A percentile compares a stretch with the other conserved stretches of the same genome.
Evolutionary conservation across 129 eudicot species (phyloP).

Genomic region (Ambrosia trifida): DNA sequence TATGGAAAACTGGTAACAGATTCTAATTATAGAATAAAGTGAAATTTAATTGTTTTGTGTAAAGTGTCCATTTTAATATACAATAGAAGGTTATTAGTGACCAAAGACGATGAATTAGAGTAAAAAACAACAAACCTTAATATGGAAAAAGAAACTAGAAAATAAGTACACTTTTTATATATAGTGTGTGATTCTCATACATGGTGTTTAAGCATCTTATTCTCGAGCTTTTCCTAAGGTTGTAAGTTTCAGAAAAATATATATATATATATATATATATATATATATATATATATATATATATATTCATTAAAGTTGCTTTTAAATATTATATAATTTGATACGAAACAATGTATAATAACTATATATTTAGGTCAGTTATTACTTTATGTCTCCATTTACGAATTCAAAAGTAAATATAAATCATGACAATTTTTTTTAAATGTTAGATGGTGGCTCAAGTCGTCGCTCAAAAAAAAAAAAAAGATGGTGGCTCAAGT

Average conservation of each 20-base stretch:
- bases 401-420: background rate
- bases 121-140: constrained; percentile 13
- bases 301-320: constrained; percentile 12
- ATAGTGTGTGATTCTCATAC: background rate
- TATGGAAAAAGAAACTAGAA: background rate
- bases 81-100: background rate
- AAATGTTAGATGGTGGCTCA: background rate
- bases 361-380: background rate
- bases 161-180: background rate
- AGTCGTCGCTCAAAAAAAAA: background rate
- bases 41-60: background rate
- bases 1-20: background rate
- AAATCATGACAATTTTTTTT: background rate
- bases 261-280: constrained; percentile 5
- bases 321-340: background rate
- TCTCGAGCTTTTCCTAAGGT: constrained; percentile 1
- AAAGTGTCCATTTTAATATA: background rate
- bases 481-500: background rate
- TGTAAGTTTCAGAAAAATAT: background rate
- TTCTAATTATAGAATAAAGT: background rate
- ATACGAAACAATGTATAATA: background rate
- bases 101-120: background rate
- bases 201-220: constrained; percentile 31
- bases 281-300: background rate
- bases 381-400: background rate